Percentiles rank a stretch among this genome's conserved stretches.
Conservation (phyloP, 108 stramenopile genomes). For the Nitzschia palea region DNA sequence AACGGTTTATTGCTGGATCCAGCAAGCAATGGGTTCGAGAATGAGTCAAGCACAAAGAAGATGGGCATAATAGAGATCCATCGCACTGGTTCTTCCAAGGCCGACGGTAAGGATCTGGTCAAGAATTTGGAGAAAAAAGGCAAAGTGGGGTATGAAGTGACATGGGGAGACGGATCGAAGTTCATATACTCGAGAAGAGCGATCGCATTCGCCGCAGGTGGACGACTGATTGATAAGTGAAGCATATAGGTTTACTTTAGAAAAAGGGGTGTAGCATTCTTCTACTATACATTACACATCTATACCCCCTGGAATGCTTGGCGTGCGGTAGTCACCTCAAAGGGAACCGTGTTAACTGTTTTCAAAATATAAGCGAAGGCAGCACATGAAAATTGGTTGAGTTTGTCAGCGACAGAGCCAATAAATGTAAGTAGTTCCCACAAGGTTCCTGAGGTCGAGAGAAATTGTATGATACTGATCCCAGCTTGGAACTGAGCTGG, state of each 20-base stretch:
- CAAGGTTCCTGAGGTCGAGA: too few relatives aligned
- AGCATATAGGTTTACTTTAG: background rate
- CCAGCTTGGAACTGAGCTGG: background rate
- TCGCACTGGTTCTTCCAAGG: conserved; percentile 10
- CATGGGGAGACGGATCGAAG: conserved; percentile 82
- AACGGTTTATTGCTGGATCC: conserved; percentile 52
- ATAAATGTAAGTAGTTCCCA: too few relatives aligned
- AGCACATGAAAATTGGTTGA: too few relatives aligned
- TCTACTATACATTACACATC: conserved; percentile 22
- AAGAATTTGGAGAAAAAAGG: conserved; percentile 66
- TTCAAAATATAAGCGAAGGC: too few relatives aligned
- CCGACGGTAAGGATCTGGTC: conserved; percentile 6
- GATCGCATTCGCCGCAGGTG: conserved; percentile 76
- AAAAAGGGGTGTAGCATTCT: background rate
- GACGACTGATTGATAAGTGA: conserved; percentile 6
- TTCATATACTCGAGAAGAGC: conserved; percentile 77
- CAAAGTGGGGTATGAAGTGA: conserved; percentile 79
- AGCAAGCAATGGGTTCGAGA: background rate
- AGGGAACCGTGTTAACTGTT: too few relatives aligned
- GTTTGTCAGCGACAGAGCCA: too few relatives aligned
- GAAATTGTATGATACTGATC: background rate
- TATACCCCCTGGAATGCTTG: background rate
- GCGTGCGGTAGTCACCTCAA: background rate
- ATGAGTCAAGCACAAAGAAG: conserved; percentile 13
- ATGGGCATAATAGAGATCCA: conserved; percentile 28